These are phyloP conservation scores for Hyphodiscus sp. DNA, from an alignment of 2,329 filamentous ascomycete genomes.

Conservation along the genomic window DNA sequence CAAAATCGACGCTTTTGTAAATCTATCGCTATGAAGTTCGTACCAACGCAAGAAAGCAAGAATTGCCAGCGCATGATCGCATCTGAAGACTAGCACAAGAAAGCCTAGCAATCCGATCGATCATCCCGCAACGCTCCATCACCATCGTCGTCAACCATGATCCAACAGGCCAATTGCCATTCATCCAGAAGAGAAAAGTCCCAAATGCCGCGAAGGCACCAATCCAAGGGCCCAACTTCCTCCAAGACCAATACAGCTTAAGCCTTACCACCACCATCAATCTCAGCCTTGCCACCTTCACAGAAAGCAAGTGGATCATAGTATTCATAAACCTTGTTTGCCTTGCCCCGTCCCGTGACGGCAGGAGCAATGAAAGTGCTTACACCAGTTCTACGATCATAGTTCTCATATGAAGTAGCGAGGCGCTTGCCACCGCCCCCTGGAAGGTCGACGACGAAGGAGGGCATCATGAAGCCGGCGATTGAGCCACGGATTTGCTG, in stretches of 20 bases:
- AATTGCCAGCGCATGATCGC: background rate
- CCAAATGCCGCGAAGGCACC: background rate
- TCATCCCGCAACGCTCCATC: background rate
- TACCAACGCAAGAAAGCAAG: background rate
- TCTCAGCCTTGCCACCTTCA: background rate
- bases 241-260: background rate
- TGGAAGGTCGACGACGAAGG: slow-evolving; percentile 58
- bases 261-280: background rate
- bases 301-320: slow-evolving; percentile 40
- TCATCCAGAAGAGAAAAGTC: background rate
- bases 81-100: background rate
- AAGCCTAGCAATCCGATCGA: background rate
- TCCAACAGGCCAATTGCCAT: background rate
- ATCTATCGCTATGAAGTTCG: background rate
- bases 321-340: slow-evolving; percentile 48
- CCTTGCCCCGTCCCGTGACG: slow-evolving; percentile 39
- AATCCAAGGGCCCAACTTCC: background rate
- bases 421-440: slow-evolving; percentile 58
- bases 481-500: slow-evolving; percentile 51
- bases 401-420: slow-evolving; percentile 45
- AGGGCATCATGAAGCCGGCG: slow-evolving; percentile 56
- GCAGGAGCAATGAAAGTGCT: slow-evolving; percentile 51
- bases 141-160: background rate
- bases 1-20: background rate
- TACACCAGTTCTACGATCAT: slow-evolving; percentile 46